Percentiles rank a stretch among this genome's conserved stretches.
These are phyloP conservation scores for Hysterium pulicare DNA, from an alignment of 2,329 filamentous ascomycete species.

Conservation along the genomic window DNA sequence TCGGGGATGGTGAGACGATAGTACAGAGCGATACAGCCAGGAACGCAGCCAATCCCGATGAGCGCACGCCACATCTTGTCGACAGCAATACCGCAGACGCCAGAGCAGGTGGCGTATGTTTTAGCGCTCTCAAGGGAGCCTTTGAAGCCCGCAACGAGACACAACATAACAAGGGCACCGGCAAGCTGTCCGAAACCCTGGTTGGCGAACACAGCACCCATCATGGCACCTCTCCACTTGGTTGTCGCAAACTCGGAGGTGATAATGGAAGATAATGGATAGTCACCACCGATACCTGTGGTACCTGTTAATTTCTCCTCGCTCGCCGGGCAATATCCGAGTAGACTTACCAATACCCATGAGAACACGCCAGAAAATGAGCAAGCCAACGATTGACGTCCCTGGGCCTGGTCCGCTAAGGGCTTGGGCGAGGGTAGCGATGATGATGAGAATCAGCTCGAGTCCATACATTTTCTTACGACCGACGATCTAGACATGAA, in stretches of 20 bases:
- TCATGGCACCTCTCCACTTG: constrained; percentile 41
- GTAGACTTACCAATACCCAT: constrained; percentile 35
- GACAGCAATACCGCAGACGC: constrained; percentile 29
- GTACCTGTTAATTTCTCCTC: constrained; percentile 9
- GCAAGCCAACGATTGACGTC: constrained; percentile 35
- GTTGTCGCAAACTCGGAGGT: constrained; percentile 55
- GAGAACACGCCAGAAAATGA: constrained; percentile 42
- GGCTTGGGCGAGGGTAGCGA: constrained; percentile 36
- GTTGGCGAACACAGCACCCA: constrained; percentile 44
- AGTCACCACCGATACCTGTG: constrained; percentile 63
- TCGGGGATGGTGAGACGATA: constrained; percentile 44
- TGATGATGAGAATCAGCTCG: constrained; percentile 39
- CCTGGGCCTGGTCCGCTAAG: constrained; percentile 32
- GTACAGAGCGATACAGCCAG: constrained; percentile 40
- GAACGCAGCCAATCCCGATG: constrained; percentile 40
- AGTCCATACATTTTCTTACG: constrained; percentile 80
- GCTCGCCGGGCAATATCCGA: constrained; percentile 36
- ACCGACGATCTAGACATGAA: constrained; percentile 66
- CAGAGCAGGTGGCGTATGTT: constrained; percentile 24
- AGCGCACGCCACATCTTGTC: constrained; percentile 43
- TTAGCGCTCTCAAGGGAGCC: constrained; percentile 17
- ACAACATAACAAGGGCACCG: constrained; percentile 34
- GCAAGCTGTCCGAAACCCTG: constrained; percentile 42
- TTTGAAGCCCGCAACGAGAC: constrained; percentile 30
- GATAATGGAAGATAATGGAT: constrained; percentile 79